Percentiles rank a stretch among this genome's conserved stretches.
Conservation (phyloP, 371 early-diverging fungal genomes). For the Vairimorpha necatrix region DNA sequence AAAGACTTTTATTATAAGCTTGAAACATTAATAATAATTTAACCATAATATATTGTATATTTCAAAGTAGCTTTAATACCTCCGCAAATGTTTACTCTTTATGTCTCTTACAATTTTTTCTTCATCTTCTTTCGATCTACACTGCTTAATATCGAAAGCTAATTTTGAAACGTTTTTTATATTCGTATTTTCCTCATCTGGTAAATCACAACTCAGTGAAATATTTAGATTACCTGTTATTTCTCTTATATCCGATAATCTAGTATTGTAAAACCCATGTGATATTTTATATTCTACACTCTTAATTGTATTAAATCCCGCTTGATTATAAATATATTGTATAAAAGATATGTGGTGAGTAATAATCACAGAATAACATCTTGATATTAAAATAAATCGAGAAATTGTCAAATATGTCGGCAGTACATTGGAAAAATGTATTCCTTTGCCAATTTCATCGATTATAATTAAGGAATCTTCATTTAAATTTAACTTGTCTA, state of each 20-base stretch:
- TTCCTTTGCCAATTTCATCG: constrained; percentile 91
- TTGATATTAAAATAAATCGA: background rate
- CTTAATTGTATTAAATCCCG: background rate
- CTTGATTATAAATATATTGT: background rate
- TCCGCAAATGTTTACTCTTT: too few species aligned
- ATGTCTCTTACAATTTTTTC: too few species aligned
- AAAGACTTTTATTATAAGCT: too few species aligned
- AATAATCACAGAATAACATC: background rate
- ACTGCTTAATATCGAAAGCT: too few species aligned
- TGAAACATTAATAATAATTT: too few species aligned
- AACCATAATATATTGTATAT: too few species aligned
- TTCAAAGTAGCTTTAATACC: too few species aligned
- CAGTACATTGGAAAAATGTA: background rate
- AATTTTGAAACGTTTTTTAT: too few species aligned
- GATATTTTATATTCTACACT: background rate
- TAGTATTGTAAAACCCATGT: background rate
- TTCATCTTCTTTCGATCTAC: too few species aligned
- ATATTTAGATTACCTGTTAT: background rate
- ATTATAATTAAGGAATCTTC: constrained; percentile 76
- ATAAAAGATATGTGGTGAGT: background rate
- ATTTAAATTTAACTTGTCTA: constrained; percentile 45
- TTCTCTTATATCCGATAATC: background rate
- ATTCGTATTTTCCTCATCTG: too few species aligned
- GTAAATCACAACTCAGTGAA: background rate
- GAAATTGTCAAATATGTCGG: background rate